These are phyloP conservation scores for Neonectria punicea DNA, from an alignment of 2,329 filamentous ascomycete genomes.

Conservation along the genomic window DNA sequence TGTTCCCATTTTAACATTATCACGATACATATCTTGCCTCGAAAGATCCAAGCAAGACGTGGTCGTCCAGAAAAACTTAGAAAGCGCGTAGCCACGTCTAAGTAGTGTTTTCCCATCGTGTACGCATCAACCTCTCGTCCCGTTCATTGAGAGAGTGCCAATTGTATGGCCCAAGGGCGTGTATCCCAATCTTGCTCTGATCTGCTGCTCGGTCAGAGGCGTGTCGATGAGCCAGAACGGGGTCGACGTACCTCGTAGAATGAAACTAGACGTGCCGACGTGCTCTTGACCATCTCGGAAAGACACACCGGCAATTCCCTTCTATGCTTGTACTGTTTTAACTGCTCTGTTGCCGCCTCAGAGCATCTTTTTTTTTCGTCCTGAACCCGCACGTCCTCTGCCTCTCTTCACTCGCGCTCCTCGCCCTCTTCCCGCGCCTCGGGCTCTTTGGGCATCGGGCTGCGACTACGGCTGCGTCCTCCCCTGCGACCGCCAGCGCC, in stretches of 20 bases:
- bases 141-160: neutral
- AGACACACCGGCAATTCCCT: slow-evolving; percentile 40
- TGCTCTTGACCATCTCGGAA: slow-evolving; percentile 27
- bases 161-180: neutral
- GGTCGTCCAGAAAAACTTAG: neutral
- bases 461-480: slow-evolving; percentile 61
- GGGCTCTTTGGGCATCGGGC: slow-evolving; percentile 55
- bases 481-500: slow-evolving; percentile 54
- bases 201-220: slow-evolving; percentile 14
- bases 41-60: slow-evolving; percentile 4
- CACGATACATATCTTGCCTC: slow-evolving; percentile 5
- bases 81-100: slow-evolving; percentile 3
- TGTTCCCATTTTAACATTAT: slow-evolving; percentile 9
- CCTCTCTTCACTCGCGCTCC: slow-evolving; percentile 43
- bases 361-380: neutral
- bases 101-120: neutral
- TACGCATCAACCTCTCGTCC: neutral
- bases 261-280: slow-evolving; percentile 44
- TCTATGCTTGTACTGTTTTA: slow-evolving; percentile 1
- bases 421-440: slow-evolving; percentile 38
- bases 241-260: slow-evolving; percentile 40
- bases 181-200: slow-evolving; percentile 3
- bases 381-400: neutral
- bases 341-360: neutral
- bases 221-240: neutral